Evolutionary conservation across 169 alveolate species (phyloP), one percentile per base, ranked within the genome.

Genomic region (Cryptosporidium felis): DNA sequence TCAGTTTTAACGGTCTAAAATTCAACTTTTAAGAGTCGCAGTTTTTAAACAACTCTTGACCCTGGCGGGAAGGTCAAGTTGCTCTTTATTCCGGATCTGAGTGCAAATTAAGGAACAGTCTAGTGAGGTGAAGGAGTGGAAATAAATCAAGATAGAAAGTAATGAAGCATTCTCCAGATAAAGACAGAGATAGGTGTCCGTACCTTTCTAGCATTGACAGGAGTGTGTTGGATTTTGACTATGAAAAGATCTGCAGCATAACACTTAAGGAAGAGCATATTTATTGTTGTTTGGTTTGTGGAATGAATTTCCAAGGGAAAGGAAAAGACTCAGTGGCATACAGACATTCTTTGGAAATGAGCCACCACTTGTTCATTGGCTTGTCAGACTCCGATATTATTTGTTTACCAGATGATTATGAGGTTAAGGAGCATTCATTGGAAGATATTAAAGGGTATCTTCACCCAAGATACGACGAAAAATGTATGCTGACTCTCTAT

Each of bases 221-320:
- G 88, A 96, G 95, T 67, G 89, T 97, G 79, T 92, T 98, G 61
- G 99, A 98, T 92, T 98, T 98, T 80, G 99, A 98, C 88, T 96
- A 96, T 81, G 99, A 98, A 85, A 97, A 97, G 88, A 91, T 97
- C 53, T 98, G 99, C 91, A 95, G 98, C 26, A 94, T 97, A 47
- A 94, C 98, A 36, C 95, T 97, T 79, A 93, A 97, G 30, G 97
- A 96, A 80, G 92, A 95, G 45, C 98, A 97, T 91, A 97, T 96
- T 62, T 98, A 98, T 91, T 97, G 98, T 46, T 97, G 99, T 89
- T 95, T 97, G 80, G 96, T 96, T 40, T 97, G 99, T 90, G 99
- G 99, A 2, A 91, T 94, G 65, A 97, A 96, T 93, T 96, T 93
- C 81, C 98, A 97, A 88, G 99, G 99, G 46, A 89, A 96, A 60